Base-by-base conservation (phyloP, 805 yeast species). In the Cyberlindnera nakhonratchasimensis region DNA sequence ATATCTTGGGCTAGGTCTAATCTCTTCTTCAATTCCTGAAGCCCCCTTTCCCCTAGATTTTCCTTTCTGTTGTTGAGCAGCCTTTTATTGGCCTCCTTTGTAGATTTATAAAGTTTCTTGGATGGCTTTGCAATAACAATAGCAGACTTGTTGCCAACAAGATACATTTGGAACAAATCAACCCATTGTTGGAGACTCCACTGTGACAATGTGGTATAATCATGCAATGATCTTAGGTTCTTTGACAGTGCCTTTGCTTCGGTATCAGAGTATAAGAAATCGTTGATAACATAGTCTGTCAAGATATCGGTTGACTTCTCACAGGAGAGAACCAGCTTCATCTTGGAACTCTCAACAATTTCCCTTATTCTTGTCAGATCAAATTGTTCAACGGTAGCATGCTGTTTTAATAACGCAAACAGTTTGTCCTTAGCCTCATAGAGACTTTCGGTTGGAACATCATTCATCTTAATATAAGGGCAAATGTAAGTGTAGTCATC, bases 151-250 rank as follows among this genome's bases (percentile, higher is more conserved):
- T 78, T 82, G 3, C 79, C 70, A 12, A 85, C 68, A 34, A 88
- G 72, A 48, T 77, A 73, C 29, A 66, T 61, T 21, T 69, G 57
- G 37, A 82, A 70, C 28, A 84, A 61, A 0, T 61, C 61, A 37
- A 74, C 61, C 99, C 99, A 93, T 52, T 84, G 68, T 10, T 73
- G 72, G 6, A 69, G 55, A 7, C 75, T 50, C 96, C 96, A 91
- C 1, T 55, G 38, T 11, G 64, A 43, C 39, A 91, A 68, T 1
- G 52, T 41, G 42, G 50, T 65, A 59, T 74, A 87, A 47, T 84
- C 93, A 9, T 63, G 53, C 38, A 86, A 63, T 38, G 74, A 70
- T 46, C 75, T 72, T 19, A 78, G 50, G 72, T 83, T 76, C n/a
- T 62, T 60, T 3, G 66, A 62, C 45, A 91, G 66, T 40, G 80